Percentiles rank a stretch among this genome's conserved stretches.
These are phyloP conservation scores for Parathielavia hyrcaniae DNA, from an alignment of 495 filamentous ascomycete species.

Conservation along the genomic window DNA sequence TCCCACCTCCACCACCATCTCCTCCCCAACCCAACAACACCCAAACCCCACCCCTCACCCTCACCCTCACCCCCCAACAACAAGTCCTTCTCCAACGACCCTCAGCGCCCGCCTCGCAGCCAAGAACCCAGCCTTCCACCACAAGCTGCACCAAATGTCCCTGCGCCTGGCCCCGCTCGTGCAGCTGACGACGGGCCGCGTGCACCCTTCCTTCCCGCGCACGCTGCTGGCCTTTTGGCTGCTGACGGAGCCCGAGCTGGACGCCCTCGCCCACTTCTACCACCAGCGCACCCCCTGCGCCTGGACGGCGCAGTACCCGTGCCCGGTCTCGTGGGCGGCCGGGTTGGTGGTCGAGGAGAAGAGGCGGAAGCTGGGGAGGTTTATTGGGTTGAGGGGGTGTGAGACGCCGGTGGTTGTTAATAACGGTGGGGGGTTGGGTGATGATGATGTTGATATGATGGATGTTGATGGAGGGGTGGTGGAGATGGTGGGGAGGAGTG, in stretches of 20 bases:
- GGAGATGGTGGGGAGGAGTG: constrained; percentile 27
- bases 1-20: constrained; percentile 2
- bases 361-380: constrained; percentile 54
- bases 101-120: constrained; percentile 31
- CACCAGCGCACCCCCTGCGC: constrained; percentile 58
- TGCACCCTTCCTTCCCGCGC: constrained; percentile 60
- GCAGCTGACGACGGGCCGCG: constrained; percentile 49
- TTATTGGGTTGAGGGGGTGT: constrained; percentile 62
- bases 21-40: too few relatives aligned
- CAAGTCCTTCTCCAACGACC: too few relatives aligned
- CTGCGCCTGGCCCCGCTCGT: constrained; percentile 54
- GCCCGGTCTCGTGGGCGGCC: constrained; percentile 39
- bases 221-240: constrained; percentile 68
- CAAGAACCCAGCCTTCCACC: constrained; percentile 33
- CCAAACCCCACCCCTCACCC: too few relatives aligned
- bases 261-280: constrained; percentile 66
- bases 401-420: constrained; percentile 48
- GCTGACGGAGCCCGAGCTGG: constrained; percentile 62
- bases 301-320: constrained; percentile 59
- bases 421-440: too few relatives aligned
- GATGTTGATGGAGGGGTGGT: constrained; percentile 29
- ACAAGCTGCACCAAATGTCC: constrained; percentile 43
- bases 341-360: constrained; percentile 50
- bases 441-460: constrained; percentile 35
- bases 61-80: too few relatives aligned